Evolutionary conservation across 2,329 filamentous ascomycete species (phyloP).

Genomic region (Nemania serpens): DNA sequence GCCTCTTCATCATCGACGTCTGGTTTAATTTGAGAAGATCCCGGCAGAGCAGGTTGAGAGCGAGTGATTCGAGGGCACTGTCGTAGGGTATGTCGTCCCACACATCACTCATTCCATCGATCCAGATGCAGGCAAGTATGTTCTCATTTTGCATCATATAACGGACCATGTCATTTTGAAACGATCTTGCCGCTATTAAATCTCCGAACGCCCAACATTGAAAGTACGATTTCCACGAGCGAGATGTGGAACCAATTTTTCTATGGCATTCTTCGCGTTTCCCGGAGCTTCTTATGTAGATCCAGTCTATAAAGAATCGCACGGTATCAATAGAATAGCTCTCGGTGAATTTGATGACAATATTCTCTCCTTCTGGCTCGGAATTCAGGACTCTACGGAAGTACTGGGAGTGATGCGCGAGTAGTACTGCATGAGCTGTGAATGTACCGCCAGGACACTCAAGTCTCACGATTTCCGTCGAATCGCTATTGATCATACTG

Average conservation of each 20-base stretch:
- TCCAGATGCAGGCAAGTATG: neutral
- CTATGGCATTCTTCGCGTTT: too few species aligned
- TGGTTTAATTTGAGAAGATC: neutral
- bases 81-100: neutral
- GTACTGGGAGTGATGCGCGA: neutral
- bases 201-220: neutral
- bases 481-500: neutral
- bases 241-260: too few species aligned
- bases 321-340: neutral
- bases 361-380: neutral
- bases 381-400: neutral
- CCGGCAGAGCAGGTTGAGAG: neutral
- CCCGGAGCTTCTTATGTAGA: neutral
- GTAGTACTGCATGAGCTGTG: neutral
- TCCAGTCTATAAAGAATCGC: neutral
- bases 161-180: constrained; percentile 17
- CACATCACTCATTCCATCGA: neutral
- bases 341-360: neutral
- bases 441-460: neutral
- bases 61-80: neutral
- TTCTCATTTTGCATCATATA: neutral
- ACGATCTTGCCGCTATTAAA: constrained; percentile 4
- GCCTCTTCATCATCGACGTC: neutral
- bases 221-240: neutral
- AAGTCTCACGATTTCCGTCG: neutral